Base-by-base conservation (phyloP, 352 stramenopile genomes). In the Pythium apleroticum region DNA sequence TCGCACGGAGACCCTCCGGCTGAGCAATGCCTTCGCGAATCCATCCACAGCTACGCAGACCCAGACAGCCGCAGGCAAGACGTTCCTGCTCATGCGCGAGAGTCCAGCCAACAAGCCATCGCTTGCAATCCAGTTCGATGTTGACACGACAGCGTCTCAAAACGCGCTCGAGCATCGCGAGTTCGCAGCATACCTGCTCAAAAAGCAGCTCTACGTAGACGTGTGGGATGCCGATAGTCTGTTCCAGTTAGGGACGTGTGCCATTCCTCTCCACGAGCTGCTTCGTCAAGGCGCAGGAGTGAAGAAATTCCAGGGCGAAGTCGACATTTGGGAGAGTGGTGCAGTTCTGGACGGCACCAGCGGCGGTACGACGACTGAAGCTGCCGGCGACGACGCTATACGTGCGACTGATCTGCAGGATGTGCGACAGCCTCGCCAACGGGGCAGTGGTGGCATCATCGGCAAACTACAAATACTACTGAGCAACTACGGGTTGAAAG, bases 191-290 rank as follows among this genome's bases (percentile, higher is more conserved):
- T 98, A 98, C 62, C 71, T 98, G 39, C 73, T 92, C 24, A 72
- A 74, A 22, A 94, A 91, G 49, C 80, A 74, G 11, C 65, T 98
- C 22, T 90, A 93, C 50, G 85, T 98, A 20, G 91, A 98, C 50
- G 86, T 98, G 2, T 98, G 93, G 93, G 93, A 98, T 55, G 93
- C 86, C 2, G 89, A 98, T 24, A 96, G 84, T 59, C 71, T 97
- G 45, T 91, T 98, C 58, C 81, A 86, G 49, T 50, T 98, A 0
- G 95, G 94, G 0, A 95, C 89, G 9, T 84, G 90, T 30, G 73
- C 76, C 0, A 71, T 98, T 27, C 90, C 92, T 24, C 69, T 98
- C 1, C 78, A 90, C n/a, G 80, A 89, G 55, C 65, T 98, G 2
- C 67, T 98, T 62, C 84, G 94, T 1, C 94, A 98, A 80, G 90